Base-by-base conservation (phyloP, 208 protist genomes). In the Leishmania tropica region DNA sequence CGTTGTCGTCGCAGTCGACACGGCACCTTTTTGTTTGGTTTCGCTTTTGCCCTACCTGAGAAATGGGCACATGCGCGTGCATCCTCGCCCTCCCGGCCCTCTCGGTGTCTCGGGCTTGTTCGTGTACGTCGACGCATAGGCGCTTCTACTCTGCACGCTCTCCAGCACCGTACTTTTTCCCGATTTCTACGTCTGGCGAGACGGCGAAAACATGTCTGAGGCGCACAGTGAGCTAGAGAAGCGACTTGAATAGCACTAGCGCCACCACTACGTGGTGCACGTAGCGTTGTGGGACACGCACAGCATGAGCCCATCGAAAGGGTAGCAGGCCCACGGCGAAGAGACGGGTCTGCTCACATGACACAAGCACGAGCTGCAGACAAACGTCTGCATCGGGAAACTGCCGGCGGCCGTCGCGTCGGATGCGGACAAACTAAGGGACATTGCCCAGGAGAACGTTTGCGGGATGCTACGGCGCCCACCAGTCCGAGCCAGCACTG, bases 201-300 rank as follows among this genome's bases (percentile, higher is more conserved):
- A 24, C 0, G 2, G 7, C 19, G 19, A 42, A 42, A 71, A 4
- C 28, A 76, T 78, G 53, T 64, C 10, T 6, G 58, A 82, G 45
- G 85, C 87, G 6, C 93, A 96, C 78, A 81, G 88, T 11, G 74
- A 90, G 40, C 83, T 95, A 19, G 85, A 91, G 84, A 73, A 73
- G 60, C 40, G 89, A 28, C 92, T 91, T 75, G 74, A 77, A 17
- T 65, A 82, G 68, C 40, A 87, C 4, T 87, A 91, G 71, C 83
- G 77, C 76, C 85, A 90, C 74, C 85, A 90, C 19, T 86, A 93
- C 75, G 70, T 94, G 17, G 42, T 86, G 1, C 68, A 47, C 17
- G 72, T 95, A 0, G 79, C 80, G 0, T 19, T 76, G 1, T 97
- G 92, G 90, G 94, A 96, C 79, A 35, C 79, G 58, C 79, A 81